Evolutionary conservation across 306 rosid species (phyloP).

Genomic region (Trichosanthes truncata): DNA sequence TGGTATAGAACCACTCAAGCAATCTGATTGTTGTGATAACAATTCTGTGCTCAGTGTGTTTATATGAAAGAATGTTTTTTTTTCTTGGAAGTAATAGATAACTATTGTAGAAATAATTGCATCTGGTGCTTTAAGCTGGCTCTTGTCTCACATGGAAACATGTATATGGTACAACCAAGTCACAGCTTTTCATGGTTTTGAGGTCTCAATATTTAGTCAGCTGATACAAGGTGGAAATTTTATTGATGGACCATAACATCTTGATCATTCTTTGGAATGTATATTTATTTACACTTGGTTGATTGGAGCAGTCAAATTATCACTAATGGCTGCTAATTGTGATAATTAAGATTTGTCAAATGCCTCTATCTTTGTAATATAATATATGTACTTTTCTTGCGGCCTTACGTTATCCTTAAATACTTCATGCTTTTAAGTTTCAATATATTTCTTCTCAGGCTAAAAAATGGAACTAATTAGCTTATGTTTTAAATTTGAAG

Average conservation of each 20-base stretch:
- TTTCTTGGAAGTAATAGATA: neutral
- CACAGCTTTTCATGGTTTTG: neutral
- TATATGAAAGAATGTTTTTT: neutral
- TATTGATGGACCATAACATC: neutral
- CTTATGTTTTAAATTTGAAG: neutral
- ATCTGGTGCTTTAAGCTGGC: neutral
- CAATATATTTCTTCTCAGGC: neutral
- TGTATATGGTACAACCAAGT: neutral
- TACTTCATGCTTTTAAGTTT: neutral
- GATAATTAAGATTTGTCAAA: neutral
- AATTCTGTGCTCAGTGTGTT: neutral
- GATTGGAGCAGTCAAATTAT: neutral
- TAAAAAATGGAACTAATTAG: neutral
- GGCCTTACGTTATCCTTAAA: neutral
- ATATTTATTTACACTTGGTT: neutral
- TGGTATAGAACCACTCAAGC: neutral
- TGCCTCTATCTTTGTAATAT: neutral
- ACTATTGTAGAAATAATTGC: neutral
- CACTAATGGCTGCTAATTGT: neutral
- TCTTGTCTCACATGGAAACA: neutral
- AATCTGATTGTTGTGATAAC: neutral
- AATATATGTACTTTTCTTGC: neutral
- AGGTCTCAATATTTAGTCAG: neutral
- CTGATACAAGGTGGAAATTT: neutral
- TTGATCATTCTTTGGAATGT: neutral